Percentiles rank a stretch among this genome's conserved stretches.
These are phyloP conservation scores for Gamarada debralockiae DNA, from an alignment of 495 filamentous ascomycete species.

Conservation along the genomic window DNA sequence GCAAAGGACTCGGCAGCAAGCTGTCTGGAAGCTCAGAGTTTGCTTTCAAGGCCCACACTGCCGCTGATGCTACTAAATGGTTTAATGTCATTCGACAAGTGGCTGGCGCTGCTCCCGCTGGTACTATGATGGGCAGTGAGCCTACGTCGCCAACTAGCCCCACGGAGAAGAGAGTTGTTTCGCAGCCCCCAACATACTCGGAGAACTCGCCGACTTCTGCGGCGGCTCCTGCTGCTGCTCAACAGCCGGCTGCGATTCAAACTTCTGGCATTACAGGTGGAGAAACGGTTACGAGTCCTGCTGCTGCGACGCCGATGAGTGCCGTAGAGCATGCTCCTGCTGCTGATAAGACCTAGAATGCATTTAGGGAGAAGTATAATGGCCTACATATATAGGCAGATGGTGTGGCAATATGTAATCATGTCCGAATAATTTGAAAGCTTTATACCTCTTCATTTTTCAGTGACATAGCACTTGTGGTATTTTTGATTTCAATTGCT, in stretches of 20 bases:
- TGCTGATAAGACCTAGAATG: background rate
- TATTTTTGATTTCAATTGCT: too few species aligned
- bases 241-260: constrained; percentile 29
- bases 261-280: constrained; percentile 28
- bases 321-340: background rate
- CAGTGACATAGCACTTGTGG: too few species aligned
- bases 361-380: too few species aligned
- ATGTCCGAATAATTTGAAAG: too few species aligned
- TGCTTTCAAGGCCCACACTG: constrained; percentile 62
- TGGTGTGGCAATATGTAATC: background rate
- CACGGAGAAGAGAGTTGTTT: constrained; percentile 18
- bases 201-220: too few species aligned
- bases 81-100: constrained; percentile 60
- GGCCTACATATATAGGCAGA: too few species aligned
- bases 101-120: constrained; percentile 19
- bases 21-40: constrained; percentile 48
- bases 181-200: constrained; percentile 18
- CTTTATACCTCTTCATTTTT: too few species aligned
- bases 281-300: constrained; percentile 19
- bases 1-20: constrained; percentile 45
- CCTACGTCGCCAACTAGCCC: constrained; percentile 32
- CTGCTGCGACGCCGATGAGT: constrained; percentile 12
- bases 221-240: too few species aligned
- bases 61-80: constrained; percentile 78
- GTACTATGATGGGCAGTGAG: constrained; percentile 10